These are phyloP conservation scores for Thermomucor indicae-seudaticae DNA, from an alignment of 371 early-diverging fungal genomes.

Conservation along the genomic window DNA sequence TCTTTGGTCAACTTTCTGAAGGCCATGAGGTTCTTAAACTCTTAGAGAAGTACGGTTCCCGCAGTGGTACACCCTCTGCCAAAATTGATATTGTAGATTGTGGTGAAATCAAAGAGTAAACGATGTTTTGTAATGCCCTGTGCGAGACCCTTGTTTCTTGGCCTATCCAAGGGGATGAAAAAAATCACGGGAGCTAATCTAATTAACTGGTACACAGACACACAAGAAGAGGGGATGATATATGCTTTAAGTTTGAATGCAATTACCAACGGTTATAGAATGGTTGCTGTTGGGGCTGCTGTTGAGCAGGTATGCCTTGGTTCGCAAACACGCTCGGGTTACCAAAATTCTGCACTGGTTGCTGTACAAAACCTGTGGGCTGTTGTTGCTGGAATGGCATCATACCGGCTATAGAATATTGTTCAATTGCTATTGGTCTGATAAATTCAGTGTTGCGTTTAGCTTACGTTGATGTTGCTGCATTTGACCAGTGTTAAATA, in stretches of 20 bases:
- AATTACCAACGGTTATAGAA: constrained; percentile 22
- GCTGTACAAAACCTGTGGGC: constrained; percentile 10
- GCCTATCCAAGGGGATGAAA: too few species aligned
- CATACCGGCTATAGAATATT: background rate
- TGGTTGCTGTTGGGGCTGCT: constrained; percentile 15
- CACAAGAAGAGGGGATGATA: background rate
- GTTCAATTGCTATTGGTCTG: too few species aligned
- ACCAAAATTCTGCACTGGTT: background rate
- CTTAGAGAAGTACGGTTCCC: constrained; percentile 74
- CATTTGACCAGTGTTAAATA: constrained; percentile 23
- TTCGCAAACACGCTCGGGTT: background rate
- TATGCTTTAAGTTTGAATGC: too few species aligned
- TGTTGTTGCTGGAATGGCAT: constrained; percentile 12
- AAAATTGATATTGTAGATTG: constrained; percentile 74
- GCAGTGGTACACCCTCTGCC: constrained; percentile 60
- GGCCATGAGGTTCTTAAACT: constrained; percentile 79
- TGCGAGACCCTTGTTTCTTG: background rate
- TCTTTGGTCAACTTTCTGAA: constrained; percentile 81
- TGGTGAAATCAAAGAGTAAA: constrained; percentile 68
- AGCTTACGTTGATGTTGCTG: constrained; percentile 5
- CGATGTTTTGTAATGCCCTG: background rate
- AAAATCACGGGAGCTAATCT: too few species aligned
- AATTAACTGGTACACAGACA: too few species aligned
- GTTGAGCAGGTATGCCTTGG: constrained; percentile 8
- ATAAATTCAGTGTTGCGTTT: background rate